Evolutionary conservation across 75 land plant genomes (phyloP), one percentile per base, ranked within the genome.

Genomic region (Pinus tabuliformis): DNA sequence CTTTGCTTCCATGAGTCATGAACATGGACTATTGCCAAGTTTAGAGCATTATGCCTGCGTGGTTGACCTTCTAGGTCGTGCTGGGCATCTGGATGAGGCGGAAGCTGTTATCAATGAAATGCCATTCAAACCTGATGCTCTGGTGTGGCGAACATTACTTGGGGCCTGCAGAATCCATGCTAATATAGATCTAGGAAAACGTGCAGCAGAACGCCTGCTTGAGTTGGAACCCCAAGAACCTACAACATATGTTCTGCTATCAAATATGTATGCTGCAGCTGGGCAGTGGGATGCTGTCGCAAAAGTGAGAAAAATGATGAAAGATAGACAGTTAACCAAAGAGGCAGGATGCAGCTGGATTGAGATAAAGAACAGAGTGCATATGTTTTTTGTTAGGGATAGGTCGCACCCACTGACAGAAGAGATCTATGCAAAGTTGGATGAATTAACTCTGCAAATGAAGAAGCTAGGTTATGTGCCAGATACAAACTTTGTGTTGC

Each of bases 11-110:
- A 76, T 76, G 70, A 13, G 11, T 52, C 22, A 8, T 24, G 66
- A 60, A 24, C 56, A 76, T 76, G 77, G 45, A n/a, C 21, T 59
- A 21, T 22, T 42, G 30, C 77, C 77, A 42, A 52, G 28, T 3
- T 28, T 60, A 16, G 77, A 76, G 33, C 80, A 78, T 59, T 78
- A 78, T 72, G 75, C 36, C 12, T 76, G 58, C 68, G 75, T 75
- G 42, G 74, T 77, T 78, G 82, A 77, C 54, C 81, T 77, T 77
- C 54, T 81, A 37, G 82, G 73, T 18, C 82, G 80, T 21, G 28
- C 73, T 15, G 82, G 81, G 15, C 49, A 74, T n/a, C 22, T 77
- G 20, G 73, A 62, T 0, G 30, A 77, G 66, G 82, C 82, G 57
- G 62, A 63, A 39, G 73, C 33, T 36, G 4, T 81, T 6, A 64